Conservation (phyloP, 2,329 filamentous ascomycete genomes). For the Phyllosticta capitalensis region DNA sequence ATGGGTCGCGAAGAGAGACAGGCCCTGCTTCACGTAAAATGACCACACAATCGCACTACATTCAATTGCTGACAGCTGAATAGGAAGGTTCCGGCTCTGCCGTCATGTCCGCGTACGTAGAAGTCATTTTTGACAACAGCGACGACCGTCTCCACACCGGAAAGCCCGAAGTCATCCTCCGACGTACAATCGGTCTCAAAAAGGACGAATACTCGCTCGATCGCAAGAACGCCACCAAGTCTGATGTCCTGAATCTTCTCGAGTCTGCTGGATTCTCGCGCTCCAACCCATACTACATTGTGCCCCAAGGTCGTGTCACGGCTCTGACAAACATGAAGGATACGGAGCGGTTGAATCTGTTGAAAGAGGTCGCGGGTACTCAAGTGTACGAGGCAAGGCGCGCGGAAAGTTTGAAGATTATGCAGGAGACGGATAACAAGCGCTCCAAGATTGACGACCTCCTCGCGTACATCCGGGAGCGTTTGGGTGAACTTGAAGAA, state of each 20-base stretch:
- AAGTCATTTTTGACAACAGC: conserved; percentile 96
- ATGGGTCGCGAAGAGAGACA: conserved; percentile 94
- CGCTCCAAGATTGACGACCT: conserved; percentile 88
- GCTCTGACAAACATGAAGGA: conserved; percentile 99
- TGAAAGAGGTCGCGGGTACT: conserved; percentile 97
- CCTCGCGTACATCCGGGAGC: conserved; percentile 82
- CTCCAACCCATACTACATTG: conserved; percentile 98
- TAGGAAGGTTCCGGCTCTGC: conserved; percentile 90
- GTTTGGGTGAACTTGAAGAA: conserved; percentile 81
- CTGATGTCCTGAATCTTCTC: conserved; percentile 87
- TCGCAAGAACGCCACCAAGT: conserved; percentile 89
- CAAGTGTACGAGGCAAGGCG: conserved; percentile 92
- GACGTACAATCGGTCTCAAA: conserved; percentile 91
- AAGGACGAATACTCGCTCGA: conserved; percentile 98
- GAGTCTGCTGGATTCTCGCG: conserved; percentile 95
- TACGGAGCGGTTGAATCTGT: conserved; percentile 71
- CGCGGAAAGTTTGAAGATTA: conserved; percentile 88
- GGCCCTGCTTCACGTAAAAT: conserved; percentile 68
- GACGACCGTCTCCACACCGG: conserved; percentile 93
- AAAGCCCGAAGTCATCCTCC: conserved; percentile 79
- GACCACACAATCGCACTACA: neutral
- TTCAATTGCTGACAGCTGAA: neutral
- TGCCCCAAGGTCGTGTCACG: conserved; percentile 92
- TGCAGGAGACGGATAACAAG: conserved; percentile 94
- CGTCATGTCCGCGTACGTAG: conserved; percentile 98